These are phyloP conservation scores for Henckelia pumila DNA, from an alignment of 257 asterid genomes.

Conservation along the genomic window DNA sequence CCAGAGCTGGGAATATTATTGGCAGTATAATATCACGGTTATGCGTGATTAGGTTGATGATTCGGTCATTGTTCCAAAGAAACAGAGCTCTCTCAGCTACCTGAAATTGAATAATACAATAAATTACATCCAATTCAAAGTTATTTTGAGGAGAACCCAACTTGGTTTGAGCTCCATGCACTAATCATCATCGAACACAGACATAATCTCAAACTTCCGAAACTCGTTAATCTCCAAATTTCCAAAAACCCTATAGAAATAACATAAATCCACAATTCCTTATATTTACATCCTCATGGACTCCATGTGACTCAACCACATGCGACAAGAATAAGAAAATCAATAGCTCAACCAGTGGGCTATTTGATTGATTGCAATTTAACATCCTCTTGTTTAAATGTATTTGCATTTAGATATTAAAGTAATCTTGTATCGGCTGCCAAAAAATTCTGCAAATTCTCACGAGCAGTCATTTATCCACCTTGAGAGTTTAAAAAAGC, in stretches of 20 bases:
- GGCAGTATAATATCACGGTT: slow-evolving; percentile 46
- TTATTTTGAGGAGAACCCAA: background rate
- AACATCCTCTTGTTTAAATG: background rate
- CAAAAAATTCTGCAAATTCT: background rate
- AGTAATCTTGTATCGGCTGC: background rate
- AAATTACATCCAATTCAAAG: background rate
- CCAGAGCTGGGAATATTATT: slow-evolving; percentile 43
- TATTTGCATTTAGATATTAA: background rate
- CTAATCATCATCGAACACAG: background rate
- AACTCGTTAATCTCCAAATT: background rate
- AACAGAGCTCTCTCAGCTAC: slow-evolving; percentile 49
- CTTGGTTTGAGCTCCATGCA: background rate
- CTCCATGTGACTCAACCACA: background rate
- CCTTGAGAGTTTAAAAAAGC: no score
- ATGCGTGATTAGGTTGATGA: slow-evolving; percentile 36
- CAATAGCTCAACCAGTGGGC: background rate
- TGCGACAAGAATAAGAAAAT: background rate
- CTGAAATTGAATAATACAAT: slow-evolving; percentile 15
- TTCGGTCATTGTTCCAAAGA: slow-evolving; percentile 38
- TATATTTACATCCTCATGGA: background rate
- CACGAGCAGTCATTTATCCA: background rate
- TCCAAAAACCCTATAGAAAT: background rate
- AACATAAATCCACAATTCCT: background rate
- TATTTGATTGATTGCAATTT: background rate
- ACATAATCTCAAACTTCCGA: background rate